phyloP scores from a whole-genome alignment of 108 stramenopile genomes.

The Bacterosira constricta region DNA sequence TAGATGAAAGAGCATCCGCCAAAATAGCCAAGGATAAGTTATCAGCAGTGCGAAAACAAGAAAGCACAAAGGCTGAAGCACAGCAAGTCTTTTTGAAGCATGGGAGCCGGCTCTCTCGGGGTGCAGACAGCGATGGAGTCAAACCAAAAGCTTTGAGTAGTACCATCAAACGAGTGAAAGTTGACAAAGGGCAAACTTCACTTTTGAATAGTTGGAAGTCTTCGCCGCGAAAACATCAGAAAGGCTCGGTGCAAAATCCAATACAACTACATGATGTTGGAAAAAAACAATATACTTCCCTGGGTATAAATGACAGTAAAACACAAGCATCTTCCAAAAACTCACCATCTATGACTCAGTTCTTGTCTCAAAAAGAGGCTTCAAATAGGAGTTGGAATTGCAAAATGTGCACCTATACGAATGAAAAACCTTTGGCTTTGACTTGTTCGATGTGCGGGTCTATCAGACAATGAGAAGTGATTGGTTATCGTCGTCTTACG shows the following conservation, averaged over 20 bases:
- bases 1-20: constrained; percentile 59
- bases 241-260: background rate
- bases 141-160: constrained; percentile 50
- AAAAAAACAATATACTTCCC: background rate
- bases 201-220: constrained; percentile 29
- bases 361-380: constrained; percentile 8
- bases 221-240: constrained; percentile 16
- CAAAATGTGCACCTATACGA: constrained; percentile 62
- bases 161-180: constrained; percentile 30
- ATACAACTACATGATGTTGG: background rate
- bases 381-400: constrained; percentile 46
- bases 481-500: too few species aligned
- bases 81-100: constrained; percentile 65
- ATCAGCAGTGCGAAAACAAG: constrained; percentile 55
- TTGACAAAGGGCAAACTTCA: constrained; percentile 21
- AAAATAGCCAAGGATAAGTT: constrained; percentile 64
- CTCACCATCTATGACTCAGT: constrained; percentile 1
- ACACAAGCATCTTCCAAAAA: background rate
- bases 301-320: background rate
- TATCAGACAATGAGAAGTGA: background rate
- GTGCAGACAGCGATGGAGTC: constrained; percentile 49
- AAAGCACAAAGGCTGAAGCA: constrained; percentile 53
- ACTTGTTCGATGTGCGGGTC: constrained; percentile 65
- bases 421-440: constrained; percentile 61
- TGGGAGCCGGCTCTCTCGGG: constrained; percentile 57